A percentile compares a stretch with the other conserved stretches of the same genome.
phyloP scores from a whole-genome alignment of 805 yeast species.

The Metschnikowia anglica region DNA sequence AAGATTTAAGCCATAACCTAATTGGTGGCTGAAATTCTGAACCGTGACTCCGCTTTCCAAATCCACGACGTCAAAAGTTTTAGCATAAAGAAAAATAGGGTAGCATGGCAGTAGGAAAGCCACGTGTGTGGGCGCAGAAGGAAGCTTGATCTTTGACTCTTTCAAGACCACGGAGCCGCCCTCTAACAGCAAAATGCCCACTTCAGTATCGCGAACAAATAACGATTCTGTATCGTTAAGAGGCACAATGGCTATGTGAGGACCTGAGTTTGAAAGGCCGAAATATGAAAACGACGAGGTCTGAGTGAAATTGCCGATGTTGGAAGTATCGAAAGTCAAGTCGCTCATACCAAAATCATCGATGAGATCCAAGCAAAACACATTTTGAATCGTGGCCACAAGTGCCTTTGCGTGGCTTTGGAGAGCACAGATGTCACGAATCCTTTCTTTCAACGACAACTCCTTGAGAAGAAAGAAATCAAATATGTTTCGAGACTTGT shows the following conservation, averaged over 20 bases:
- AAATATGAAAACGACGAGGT: constrained; percentile 39
- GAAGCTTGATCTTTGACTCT: constrained; percentile 26
- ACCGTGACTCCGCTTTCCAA: constrained; percentile 34
- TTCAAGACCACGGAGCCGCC: constrained; percentile 12
- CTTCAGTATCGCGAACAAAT: constrained; percentile 36
- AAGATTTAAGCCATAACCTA: constrained; percentile 27
- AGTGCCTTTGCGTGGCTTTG: constrained; percentile 10
- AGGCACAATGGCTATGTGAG: constrained; percentile 26
- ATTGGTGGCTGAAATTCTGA: constrained; percentile 35
- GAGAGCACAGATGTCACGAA: constrained; percentile 23
- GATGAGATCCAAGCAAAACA: constrained; percentile 27
- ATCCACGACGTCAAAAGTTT: constrained; percentile 37
- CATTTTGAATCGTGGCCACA: constrained; percentile 28
- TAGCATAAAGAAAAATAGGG: constrained; percentile 30
- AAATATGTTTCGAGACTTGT: constrained; percentile 32
- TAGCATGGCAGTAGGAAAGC: constrained; percentile 35
- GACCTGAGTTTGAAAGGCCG: constrained; percentile 34
- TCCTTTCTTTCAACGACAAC: constrained; percentile 31
- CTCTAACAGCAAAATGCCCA: constrained; percentile 18
- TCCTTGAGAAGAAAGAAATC: constrained; percentile 28
- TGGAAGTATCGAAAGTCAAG: constrained; percentile 23
- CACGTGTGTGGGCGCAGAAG: constrained; percentile 27
- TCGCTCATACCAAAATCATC: constrained; percentile 18
- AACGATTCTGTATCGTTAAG: constrained; percentile 16
- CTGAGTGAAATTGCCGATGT: constrained; percentile 21